A percentile compares a stretch with the other conserved stretches of the same genome.
Conservation (phyloP, 2,329 filamentous ascomycete genomes). For the Cylindrodendrum hubeiense region DNA sequence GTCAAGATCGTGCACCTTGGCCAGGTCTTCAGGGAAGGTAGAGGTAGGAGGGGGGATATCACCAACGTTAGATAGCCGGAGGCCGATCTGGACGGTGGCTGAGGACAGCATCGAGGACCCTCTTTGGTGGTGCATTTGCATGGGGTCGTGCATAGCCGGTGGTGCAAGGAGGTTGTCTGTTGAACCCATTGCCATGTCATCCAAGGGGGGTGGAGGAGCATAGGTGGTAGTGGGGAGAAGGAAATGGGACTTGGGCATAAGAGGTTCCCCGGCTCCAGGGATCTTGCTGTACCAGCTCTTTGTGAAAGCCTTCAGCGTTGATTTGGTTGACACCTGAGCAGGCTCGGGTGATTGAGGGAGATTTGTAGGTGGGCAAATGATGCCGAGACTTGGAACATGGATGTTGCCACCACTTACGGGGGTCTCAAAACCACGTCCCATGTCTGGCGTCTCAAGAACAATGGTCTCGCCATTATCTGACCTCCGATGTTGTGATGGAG, state of each 20-base stretch:
- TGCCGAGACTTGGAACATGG: constrained; percentile 32
- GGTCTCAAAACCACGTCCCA: background rate
- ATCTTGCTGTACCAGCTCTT: constrained; percentile 45
- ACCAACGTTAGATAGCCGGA: constrained; percentile 72
- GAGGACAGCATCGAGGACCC: constrained; percentile 74
- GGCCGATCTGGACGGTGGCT: constrained; percentile 78
- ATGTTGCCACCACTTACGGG: constrained; percentile 8
- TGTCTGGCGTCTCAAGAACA: constrained; percentile 15
- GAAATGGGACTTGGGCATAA: constrained; percentile 36
- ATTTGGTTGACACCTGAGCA: constrained; percentile 31
- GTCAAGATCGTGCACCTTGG: constrained; percentile 54
- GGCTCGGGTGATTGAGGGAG: constrained; percentile 32
- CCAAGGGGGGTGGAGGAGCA: constrained; percentile 35
- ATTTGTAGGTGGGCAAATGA: constrained; percentile 35
- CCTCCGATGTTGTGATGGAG: constrained; percentile 10
- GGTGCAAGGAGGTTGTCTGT: constrained; percentile 49
- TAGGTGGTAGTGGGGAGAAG: constrained; percentile 64
- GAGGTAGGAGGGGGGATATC: constrained; percentile 56
- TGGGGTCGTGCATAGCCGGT: constrained; percentile 56
- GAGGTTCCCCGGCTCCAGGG: constrained; percentile 42
- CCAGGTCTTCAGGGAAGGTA: constrained; percentile 31
- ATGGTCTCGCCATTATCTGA: background rate
- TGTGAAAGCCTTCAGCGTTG: constrained; percentile 40
- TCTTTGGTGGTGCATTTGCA: constrained; percentile 61
- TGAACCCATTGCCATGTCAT: constrained; percentile 15